These are phyloP conservation scores for Cyclostephanos invisitatus DNA, from an alignment of 108 stramenopile species.

Conservation along the genomic window DNA sequence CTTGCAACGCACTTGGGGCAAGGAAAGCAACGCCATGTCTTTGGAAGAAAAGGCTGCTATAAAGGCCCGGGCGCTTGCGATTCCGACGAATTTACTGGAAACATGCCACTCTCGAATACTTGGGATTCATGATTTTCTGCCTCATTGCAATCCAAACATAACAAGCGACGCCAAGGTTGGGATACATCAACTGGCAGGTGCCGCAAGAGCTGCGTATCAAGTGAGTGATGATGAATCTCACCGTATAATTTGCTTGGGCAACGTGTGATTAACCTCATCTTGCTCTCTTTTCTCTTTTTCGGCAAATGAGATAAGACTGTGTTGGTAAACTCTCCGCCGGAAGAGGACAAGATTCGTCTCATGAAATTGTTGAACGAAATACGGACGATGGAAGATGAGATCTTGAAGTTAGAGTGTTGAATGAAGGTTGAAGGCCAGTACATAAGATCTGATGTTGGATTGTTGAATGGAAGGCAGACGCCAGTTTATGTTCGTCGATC, in stretches of 20 bases:
- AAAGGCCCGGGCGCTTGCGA: conserved; percentile 58
- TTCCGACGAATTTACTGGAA: conserved; percentile 65
- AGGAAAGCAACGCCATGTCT: conserved; percentile 46
- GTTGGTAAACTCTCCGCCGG: conserved; percentile 68
- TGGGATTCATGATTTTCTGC: conserved; percentile 63
- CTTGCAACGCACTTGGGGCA: conserved; percentile 76
- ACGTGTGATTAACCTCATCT: background rate
- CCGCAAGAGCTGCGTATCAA: conserved; percentile 80
- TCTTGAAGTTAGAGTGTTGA: conserved; percentile 18
- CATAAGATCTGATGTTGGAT: too few relatives aligned
- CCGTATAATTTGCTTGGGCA: background rate
- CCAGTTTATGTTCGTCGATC: too few relatives aligned
- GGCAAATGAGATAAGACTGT: conserved; percentile 44
- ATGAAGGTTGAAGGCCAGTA: background rate
- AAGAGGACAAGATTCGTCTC: conserved; percentile 62
- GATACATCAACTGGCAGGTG: conserved; percentile 77
- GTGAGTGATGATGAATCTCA: conserved; percentile 13
- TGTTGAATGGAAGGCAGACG: too few relatives aligned
- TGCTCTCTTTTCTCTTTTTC: background rate
- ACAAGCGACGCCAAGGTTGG: conserved; percentile 82
- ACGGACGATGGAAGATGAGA: conserved; percentile 57
- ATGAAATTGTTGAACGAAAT: conserved; percentile 60
- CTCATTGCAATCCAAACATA: conserved; percentile 77
- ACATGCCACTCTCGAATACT: conserved; percentile 62
- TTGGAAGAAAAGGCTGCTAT: conserved; percentile 61